A percentile compares a stretch with the other conserved stretches of the same genome.
Conservation (phyloP, 441 rosid genomes). For the Pelargonium citronellum region DNA sequence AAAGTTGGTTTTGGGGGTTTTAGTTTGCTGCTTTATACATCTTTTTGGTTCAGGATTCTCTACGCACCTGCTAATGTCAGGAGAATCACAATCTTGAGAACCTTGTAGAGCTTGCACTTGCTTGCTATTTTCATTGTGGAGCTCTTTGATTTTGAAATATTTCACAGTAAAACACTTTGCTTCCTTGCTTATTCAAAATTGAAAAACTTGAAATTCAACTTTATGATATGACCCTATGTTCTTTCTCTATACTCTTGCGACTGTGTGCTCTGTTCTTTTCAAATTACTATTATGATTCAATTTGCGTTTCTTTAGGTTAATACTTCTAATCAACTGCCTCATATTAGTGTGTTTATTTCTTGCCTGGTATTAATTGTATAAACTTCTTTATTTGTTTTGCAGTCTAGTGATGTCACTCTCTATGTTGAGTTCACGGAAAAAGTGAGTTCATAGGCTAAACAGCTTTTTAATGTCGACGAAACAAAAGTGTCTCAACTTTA, state of each 20-base stretch:
- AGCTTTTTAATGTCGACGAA: not conserved
- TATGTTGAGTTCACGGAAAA: not conserved
- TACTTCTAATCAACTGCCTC: not conserved
- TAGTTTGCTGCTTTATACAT: slow-evolving; percentile 6
- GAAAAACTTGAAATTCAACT: too few species aligned
- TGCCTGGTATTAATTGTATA: not conserved
- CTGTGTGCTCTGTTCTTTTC: too few species aligned
- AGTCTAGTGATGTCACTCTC: not conserved
- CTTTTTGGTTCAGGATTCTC: slow-evolving; percentile 8
- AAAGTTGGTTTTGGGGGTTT: slow-evolving; percentile 7
- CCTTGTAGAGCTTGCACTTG: slow-evolving; percentile 2
- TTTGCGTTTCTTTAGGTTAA: not conserved
- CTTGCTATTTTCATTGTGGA: not conserved
- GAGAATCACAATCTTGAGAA: slow-evolving; percentile 7
- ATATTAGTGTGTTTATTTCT: not conserved
- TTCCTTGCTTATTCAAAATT: not conserved
- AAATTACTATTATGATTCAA: not conserved
- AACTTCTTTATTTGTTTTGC: not conserved
- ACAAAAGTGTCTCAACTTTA: not conserved
- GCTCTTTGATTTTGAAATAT: slow-evolving; percentile 1
- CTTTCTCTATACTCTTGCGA: too few species aligned
- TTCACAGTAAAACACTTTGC: not conserved
- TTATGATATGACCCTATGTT: too few species aligned
- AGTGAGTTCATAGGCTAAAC: slow-evolving; percentile 3
- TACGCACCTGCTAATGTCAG: slow-evolving; percentile 4